Evolutionary conservation across 805 yeast species (phyloP), one percentile per base, ranked within the genome.

Genomic region (Lipomyces kockii): DNA sequence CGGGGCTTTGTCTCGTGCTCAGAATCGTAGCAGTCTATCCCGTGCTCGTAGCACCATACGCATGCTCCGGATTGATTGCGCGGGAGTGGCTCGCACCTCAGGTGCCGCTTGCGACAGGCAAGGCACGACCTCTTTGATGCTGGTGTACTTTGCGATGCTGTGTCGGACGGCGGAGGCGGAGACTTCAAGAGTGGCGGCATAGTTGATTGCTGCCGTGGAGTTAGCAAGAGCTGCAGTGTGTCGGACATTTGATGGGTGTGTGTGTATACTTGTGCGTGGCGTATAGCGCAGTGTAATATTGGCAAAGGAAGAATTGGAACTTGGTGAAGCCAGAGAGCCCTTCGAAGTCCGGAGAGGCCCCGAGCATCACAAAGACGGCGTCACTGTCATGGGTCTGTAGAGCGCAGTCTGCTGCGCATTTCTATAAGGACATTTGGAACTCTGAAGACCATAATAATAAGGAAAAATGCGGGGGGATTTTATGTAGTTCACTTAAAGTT

Each of bases 11-110:
- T 43, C 52, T 63, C 66, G 8, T 11, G 14, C 53, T 63, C 66
- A n/a, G 63, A 63, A 34, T 63, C 62, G 60, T 58, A 63, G 59
- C 66, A 63, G 58, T 63, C 66, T 34, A 63, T 53, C 7, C 66
- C 66, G 34, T 63, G 66, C 39, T 63, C 60, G 58, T 58, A 63
- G 59, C 66, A 63, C 66, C 66, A 63, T 12, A 60, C 63, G 54
- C 66, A 63, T 14, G 63, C 60, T 27, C 66, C 66, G 34, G 52
- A 46, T 39, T 58, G 66, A 32, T 46, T 63, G 22, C 46, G 53
- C 11, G 39, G 62, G 3, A 54, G 52, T 2, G 66, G 66, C 37
- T 63, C 58, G 54, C 66, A 63, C 29, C 60, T 62, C 32, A 63
- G 37, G 34, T 63, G 66, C 11, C 66, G 62, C 29, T 63, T 63